These are phyloP conservation scores for Spathaspora sp. DNA, from an alignment of 805 yeast genomes.

Conservation along the genomic window DNA sequence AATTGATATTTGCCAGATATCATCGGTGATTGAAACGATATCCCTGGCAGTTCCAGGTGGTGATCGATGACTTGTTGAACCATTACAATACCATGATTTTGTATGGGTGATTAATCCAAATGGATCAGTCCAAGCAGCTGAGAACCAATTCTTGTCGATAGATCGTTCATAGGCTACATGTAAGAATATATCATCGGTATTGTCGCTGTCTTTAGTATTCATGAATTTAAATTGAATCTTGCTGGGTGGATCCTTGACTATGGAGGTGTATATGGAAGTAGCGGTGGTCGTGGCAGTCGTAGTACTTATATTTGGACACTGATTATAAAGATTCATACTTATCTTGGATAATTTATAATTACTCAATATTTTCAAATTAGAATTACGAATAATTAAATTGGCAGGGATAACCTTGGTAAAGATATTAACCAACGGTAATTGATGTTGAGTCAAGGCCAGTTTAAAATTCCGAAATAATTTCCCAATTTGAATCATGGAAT, in stretches of 20 bases:
- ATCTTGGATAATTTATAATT: conserved; percentile 38
- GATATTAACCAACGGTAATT: conserved; percentile 35
- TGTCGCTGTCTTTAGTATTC: conserved; percentile 17
- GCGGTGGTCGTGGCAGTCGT: conserved; percentile 2
- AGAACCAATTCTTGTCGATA: conserved; percentile 76
- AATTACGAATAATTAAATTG: conserved; percentile 18
- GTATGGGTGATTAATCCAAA: conserved; percentile 60
- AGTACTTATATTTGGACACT: conserved; percentile 38
- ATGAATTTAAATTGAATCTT: conserved; percentile 34
- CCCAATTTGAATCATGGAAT: conserved; percentile 45
- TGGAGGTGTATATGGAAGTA: conserved; percentile 23
- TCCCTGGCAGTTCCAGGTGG: conserved; percentile 18
- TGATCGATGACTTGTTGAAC: conserved; percentile 6
- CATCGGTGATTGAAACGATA: conserved; percentile 53
- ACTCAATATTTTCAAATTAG: conserved; percentile 23
- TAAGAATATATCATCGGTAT: conserved; percentile 66
- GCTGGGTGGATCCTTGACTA: conserved; percentile 36
- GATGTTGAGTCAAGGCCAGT: conserved; percentile 30
- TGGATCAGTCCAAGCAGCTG: conserved; percentile 88
- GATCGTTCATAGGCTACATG: conserved; percentile 87
- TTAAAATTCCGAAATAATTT: conserved; percentile 47
- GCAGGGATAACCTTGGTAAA: conserved; percentile 37
- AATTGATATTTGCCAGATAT: conserved; percentile 60
- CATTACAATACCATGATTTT: conserved; percentile 59
- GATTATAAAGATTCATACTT: conserved; percentile 55